Conservation (phyloP, 75 land plant genomes). For the Chamaecyparis obtusa region DNA sequence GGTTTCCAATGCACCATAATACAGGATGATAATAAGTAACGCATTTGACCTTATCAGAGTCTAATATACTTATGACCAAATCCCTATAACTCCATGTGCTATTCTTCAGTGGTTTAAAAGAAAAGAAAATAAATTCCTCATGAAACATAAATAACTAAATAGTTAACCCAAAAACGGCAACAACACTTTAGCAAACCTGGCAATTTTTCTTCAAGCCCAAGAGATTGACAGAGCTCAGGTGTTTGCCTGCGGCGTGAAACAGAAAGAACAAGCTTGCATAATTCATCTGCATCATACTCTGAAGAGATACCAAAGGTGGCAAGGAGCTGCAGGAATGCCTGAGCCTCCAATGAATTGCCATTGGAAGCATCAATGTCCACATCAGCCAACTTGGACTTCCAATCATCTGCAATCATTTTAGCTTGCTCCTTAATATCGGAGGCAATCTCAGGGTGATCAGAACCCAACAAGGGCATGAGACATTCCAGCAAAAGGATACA, state of each 20-base stretch:
- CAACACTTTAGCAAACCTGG: conserved; percentile 46
- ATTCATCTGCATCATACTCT: conserved; percentile 64
- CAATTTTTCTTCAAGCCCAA: conserved; percentile 53
- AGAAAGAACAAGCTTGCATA: conserved; percentile 57
- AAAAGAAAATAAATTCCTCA: not conserved
- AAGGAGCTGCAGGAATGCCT: conserved; percentile 60
- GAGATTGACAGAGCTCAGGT: conserved; percentile 60
- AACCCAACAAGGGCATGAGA: conserved; percentile 43
- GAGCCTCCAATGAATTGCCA: conserved; percentile 51
- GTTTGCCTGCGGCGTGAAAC: conserved; percentile 52
- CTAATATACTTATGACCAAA: not conserved
- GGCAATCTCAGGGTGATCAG: conserved; percentile 44
- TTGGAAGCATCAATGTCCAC: conserved; percentile 29
- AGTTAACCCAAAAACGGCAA: conserved; percentile 9
- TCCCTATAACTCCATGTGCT: not conserved
- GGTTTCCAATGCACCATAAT: not conserved
- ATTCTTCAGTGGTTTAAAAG: not conserved
- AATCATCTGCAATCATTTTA: conserved; percentile 60
- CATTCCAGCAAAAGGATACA: conserved; percentile 67
- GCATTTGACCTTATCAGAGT: not conserved
- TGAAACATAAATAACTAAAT: not conserved
- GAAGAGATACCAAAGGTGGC: conserved; percentile 58
- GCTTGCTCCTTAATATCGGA: conserved; percentile 70
- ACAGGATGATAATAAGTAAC: not conserved
- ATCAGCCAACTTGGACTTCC: conserved; percentile 64